A percentile compares a stretch with the other conserved stretches of the same genome.
Conservation (phyloP, 768 basidiomycete species). For the Gymnopilus dilepis region DNA sequence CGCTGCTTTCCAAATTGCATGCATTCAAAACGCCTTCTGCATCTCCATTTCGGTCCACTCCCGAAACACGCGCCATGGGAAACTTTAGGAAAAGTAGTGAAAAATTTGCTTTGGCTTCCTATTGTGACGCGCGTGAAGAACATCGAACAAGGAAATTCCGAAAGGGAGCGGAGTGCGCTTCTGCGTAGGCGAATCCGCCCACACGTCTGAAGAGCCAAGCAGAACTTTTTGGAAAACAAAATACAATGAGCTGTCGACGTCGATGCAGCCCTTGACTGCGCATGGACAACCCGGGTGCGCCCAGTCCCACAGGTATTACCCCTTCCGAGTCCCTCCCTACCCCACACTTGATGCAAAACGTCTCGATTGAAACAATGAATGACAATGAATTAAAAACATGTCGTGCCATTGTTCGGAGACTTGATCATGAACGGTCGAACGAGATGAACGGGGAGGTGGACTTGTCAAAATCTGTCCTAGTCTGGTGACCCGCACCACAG, state of each 20-base stretch:
- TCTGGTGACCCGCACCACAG: constrained; percentile 4
- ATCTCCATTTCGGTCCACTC: constrained; percentile 4
- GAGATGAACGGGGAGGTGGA: constrained; percentile 11
- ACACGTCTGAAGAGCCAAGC: neutral
- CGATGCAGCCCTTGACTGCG: constrained; percentile 1
- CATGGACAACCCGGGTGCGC: constrained; percentile 8
- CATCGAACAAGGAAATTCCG: neutral
- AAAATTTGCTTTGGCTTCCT: neutral
- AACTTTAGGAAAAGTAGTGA: neutral
- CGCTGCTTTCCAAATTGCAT: neutral
- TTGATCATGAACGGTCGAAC: constrained; percentile 7
- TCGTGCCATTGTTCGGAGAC: constrained; percentile 4
- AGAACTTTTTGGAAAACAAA: neutral
- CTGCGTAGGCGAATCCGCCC: neutral
- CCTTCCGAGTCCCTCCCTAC: neutral
- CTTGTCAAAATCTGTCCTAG: constrained; percentile 2
- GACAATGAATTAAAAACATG: constrained; percentile 2
- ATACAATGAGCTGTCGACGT: neutral
- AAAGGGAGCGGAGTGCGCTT: neutral
- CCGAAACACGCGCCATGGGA: constrained; percentile 6
- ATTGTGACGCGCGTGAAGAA: neutral
- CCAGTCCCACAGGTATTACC: neutral
- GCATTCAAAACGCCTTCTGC: constrained; percentile 5
- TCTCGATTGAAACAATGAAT: constrained; percentile 1
- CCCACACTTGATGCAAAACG: neutral